Evolutionary conservation across 768 basidiomycete species (phyloP).

Genomic region (Xerocomus brunneocitrinus): DNA sequence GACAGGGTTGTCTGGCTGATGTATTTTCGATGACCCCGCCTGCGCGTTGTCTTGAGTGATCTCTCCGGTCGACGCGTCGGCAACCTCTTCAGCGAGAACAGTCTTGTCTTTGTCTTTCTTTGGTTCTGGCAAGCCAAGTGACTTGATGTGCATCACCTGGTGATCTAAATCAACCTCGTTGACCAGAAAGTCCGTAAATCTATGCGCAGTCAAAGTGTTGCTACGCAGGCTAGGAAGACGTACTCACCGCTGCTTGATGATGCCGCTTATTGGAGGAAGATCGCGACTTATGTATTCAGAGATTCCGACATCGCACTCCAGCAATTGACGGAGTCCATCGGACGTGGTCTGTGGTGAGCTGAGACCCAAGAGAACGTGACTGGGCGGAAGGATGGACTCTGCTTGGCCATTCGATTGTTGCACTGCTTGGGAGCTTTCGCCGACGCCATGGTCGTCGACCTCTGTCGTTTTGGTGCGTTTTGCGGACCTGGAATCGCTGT

Average conservation of each 20-base stretch:
- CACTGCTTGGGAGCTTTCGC: constrained; percentile 5
- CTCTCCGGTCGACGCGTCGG: constrained; percentile 9
- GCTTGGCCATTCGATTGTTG: background rate
- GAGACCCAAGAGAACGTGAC: constrained; percentile 63
- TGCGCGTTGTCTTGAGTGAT: constrained; percentile 9
- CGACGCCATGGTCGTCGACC: constrained; percentile 2
- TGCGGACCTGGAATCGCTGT: constrained; percentile 31
- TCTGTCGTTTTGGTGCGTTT: constrained; percentile 38
- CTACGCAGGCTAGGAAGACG: background rate
- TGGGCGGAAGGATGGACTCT: constrained; percentile 58
- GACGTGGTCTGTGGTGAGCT: constrained; percentile 46
- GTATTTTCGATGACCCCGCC: constrained; percentile 5
- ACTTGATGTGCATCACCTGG: constrained; percentile 76
- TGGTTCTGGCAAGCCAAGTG: constrained; percentile 64
- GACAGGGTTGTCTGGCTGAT: background rate
- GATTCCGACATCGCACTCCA: constrained; percentile 85
- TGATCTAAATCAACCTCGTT: constrained; percentile 83
- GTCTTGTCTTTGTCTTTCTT: constrained; percentile 35
- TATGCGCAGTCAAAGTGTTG: constrained; percentile 29
- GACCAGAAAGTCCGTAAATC: constrained; percentile 97
- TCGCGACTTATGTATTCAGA: constrained; percentile 75
- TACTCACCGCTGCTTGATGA: constrained; percentile 92
- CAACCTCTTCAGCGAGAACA: constrained; percentile 11
- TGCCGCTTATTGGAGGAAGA: constrained; percentile 74
- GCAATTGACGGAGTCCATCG: constrained; percentile 52